These are phyloP conservation scores for Breviolum minutum DNA, from an alignment of 73 alveolate genomes.

Conservation along the genomic window DNA sequence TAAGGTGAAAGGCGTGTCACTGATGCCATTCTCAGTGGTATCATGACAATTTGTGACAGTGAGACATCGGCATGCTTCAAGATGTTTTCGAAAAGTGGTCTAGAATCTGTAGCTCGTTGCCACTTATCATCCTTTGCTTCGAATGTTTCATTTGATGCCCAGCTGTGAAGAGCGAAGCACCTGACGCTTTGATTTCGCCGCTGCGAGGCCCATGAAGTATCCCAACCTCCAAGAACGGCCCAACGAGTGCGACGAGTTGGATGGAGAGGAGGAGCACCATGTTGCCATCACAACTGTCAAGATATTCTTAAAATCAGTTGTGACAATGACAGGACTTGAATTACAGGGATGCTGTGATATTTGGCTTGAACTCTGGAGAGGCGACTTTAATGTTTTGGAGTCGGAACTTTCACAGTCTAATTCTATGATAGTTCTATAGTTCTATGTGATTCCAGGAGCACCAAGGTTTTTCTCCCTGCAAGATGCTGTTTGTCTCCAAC, in stretches of 20 bases:
- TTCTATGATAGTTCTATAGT: no score
- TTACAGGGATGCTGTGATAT: constrained; percentile 48
- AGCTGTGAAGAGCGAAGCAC: no score
- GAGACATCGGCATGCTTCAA: not conserved
- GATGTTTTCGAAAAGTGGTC: not conserved
- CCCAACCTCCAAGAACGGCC: constrained; percentile 81
- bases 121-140: no score
- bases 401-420: no score
- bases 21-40: no score
- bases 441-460: no score
- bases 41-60: not conserved
- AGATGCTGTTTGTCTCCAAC: no score
- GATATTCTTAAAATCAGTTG: not conserved
- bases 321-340: constrained; percentile 29
- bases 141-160: no score
- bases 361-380: constrained; percentile 46
- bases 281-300: not conserved
- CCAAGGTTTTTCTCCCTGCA: no score
- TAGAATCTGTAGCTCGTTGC: no score
- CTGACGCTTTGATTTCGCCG: not conserved
- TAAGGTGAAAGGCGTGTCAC: no score
- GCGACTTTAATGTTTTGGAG: not conserved
- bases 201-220: constrained; percentile 84
- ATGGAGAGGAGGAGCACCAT: constrained; percentile 55
- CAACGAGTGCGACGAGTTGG: constrained; percentile 82